Evolutionary conservation across 2,329 filamentous ascomycete species (phyloP).

Genomic region (Knufia petricola): DNA sequence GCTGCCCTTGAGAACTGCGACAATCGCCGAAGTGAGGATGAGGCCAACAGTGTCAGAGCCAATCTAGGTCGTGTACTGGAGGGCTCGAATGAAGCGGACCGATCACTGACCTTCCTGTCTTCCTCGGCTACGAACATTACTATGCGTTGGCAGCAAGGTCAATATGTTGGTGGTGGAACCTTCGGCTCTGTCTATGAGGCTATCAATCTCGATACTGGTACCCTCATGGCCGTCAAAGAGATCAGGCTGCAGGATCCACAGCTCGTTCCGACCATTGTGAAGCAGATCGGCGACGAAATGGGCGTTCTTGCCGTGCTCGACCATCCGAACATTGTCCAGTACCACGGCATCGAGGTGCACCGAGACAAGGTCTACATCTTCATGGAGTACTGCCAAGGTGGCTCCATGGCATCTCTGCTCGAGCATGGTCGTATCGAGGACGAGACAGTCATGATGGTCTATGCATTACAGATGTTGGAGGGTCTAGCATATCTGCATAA

Average conservation of each 20-base stretch:
- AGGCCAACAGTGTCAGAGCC: constrained; percentile 62
- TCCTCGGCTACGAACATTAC: constrained; percentile 92
- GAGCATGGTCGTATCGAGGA: constrained; percentile 97
- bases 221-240: constrained; percentile 97
- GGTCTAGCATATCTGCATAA: constrained; percentile 90
- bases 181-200: constrained; percentile 97
- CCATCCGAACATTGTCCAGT: constrained; percentile 94
- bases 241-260: constrained; percentile 95
- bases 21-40: constrained; percentile 63
- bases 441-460: constrained; percentile 95
- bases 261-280: constrained; percentile 84
- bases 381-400: constrained; percentile 98
- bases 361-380: constrained; percentile 99
- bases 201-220: constrained; percentile 92
- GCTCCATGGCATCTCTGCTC: constrained; percentile 76
- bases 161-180: constrained; percentile 91
- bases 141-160: constrained; percentile 96
- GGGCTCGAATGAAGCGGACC: constrained; percentile 89
- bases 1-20: constrained; percentile 67
- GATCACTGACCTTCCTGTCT: constrained; percentile 85
- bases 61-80: constrained; percentile 84
- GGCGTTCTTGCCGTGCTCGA: constrained; percentile 88
- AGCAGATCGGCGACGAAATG: constrained; percentile 96
- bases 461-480: constrained; percentile 85
- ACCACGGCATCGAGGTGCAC: constrained; percentile 96